Evolutionary conservation across 305 asterid species (phyloP).

Genomic region (Lippia alba): DNA sequence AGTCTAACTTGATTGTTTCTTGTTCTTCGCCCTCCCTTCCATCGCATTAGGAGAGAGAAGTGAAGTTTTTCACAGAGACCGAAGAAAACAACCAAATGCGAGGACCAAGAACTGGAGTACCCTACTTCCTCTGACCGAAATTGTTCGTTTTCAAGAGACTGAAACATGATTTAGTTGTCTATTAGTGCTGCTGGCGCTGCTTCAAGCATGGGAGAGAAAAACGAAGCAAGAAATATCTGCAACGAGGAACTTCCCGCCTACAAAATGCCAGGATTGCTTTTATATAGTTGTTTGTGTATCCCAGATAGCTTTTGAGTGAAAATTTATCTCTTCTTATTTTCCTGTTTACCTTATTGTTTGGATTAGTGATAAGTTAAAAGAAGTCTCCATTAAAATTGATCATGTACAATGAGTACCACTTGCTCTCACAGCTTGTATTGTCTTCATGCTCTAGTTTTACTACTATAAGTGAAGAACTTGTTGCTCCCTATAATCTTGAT

Average conservation of each 20-base stretch:
- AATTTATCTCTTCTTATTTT: conserved; percentile 4
- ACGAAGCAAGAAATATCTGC: conserved; percentile 15
- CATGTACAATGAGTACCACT: not conserved
- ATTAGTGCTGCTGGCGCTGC: not conserved
- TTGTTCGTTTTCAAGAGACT: conserved; percentile 4
- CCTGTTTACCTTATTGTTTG: conserved; percentile 31
- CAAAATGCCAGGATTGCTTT: conserved; percentile 25
- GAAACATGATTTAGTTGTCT: conserved; percentile 22
- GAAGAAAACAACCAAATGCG: conserved; percentile 99
- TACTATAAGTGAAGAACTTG: too few relatives aligned
- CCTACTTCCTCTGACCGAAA: conserved; percentile 74
- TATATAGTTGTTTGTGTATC: conserved; percentile 38
- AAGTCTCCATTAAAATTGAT: conserved; percentile 22
- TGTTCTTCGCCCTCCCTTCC: not conserved
- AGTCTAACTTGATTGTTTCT: not conserved
- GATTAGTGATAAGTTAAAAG: conserved; percentile 20
- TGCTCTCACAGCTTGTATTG: not conserved
- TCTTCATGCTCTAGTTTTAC: not conserved
- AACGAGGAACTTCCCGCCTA: conserved; percentile 17
- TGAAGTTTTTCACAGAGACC: conserved; percentile 97
- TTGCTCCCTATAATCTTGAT: too few relatives aligned
- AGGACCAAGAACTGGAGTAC: conserved; percentile 98
- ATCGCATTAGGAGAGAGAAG: conserved; percentile 76
- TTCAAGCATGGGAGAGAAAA: not conserved
- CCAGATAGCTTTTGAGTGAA: conserved; percentile 26